These are phyloP conservation scores for Candida germanica DNA, from an alignment of 805 yeast species.

Conservation along the genomic window DNA sequence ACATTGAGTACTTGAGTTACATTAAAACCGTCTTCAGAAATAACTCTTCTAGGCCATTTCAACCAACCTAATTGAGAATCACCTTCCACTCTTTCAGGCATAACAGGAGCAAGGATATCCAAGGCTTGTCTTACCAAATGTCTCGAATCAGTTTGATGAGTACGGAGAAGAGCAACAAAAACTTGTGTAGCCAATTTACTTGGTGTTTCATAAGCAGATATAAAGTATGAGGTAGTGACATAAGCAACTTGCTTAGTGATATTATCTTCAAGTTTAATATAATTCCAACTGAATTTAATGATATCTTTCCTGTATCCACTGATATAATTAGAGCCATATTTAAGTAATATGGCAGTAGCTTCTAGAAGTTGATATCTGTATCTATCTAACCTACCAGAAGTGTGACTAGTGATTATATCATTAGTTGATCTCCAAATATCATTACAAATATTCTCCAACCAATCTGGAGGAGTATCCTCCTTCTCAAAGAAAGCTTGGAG, in stretches of 20 bases:
- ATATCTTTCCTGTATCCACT: constrained; percentile 72
- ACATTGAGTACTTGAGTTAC: constrained; percentile 83
- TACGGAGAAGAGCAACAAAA: constrained; percentile 81
- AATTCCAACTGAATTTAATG: constrained; percentile 92
- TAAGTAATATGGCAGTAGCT: constrained; percentile 71
- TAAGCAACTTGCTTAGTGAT: constrained; percentile 91
- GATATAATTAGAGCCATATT: constrained; percentile 59
- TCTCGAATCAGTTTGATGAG: constrained; percentile 83
- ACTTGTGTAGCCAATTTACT: constrained; percentile 85
- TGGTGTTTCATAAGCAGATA: constrained; percentile 85
- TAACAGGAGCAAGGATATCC: constrained; percentile 83
- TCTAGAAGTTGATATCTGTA: constrained; percentile 78
- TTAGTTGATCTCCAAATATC: constrained; percentile 71
- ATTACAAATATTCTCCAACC: constrained; percentile 64
- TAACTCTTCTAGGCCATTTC: constrained; percentile 89
- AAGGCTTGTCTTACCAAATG: constrained; percentile 82
- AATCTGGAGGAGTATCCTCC: constrained; percentile 40
- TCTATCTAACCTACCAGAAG: constrained; percentile 69
- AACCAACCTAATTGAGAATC: constrained; percentile 72
- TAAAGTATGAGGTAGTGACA: constrained; percentile 81
- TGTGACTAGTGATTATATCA: constrained; percentile 48
- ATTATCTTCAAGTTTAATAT: constrained; percentile 82
- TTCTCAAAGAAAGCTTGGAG: constrained; percentile 44
- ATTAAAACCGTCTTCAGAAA: constrained; percentile 85
- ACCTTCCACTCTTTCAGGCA: constrained; percentile 61